A percentile compares a stretch with the other conserved stretches of the same genome.
phyloP scores from a whole-genome alignment of 169 alveolate species.

The Eimeria praecox region DNA sequence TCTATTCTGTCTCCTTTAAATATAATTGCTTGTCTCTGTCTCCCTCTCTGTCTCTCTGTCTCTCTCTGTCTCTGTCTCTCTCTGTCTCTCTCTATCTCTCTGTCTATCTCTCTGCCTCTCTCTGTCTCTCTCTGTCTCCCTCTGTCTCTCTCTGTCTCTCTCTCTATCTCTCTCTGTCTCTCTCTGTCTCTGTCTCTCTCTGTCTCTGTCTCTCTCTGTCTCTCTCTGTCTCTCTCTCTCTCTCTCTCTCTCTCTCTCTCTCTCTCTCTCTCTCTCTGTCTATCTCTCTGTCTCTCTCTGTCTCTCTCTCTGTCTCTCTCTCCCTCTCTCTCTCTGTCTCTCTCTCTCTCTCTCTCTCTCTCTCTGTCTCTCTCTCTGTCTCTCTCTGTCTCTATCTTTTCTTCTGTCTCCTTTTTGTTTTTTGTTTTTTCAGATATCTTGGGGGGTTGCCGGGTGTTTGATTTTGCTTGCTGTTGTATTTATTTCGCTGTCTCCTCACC shows the following conservation, averaged over 20 bases:
- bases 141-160: too few relatives aligned
- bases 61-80: neutral
- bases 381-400: too few relatives aligned
- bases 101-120: too few relatives aligned
- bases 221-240: neutral
- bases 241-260: neutral
- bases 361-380: too few relatives aligned
- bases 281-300: too few relatives aligned
- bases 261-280: neutral
- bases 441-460: neutral
- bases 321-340: neutral
- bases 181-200: neutral
- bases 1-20: neutral
- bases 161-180: too few relatives aligned
- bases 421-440: neutral
- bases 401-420: too few relatives aligned
- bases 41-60: neutral
- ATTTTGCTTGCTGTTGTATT: neutral
- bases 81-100: too few relatives aligned
- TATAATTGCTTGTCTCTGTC: neutral
- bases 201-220: neutral
- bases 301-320: constrained; percentile 3
- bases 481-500: too few relatives aligned
- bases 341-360: constrained; percentile 1
- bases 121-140: too few relatives aligned